These are phyloP conservation scores for Candida sonorensis DNA, from an alignment of 805 yeast genomes.

Conservation along the genomic window DNA sequence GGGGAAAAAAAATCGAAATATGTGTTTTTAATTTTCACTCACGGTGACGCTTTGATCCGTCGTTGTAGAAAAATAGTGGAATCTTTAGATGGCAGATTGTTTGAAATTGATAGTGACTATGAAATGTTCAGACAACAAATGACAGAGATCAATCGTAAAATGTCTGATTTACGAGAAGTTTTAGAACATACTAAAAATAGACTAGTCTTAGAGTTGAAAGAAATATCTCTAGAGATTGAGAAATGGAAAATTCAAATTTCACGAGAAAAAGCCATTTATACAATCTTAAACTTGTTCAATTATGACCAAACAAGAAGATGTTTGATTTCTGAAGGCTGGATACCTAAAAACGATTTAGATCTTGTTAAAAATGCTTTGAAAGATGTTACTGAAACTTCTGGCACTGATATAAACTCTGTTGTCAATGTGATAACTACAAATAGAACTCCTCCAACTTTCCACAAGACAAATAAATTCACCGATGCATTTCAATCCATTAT, in stretches of 20 bases:
- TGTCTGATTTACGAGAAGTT: slow-evolving; percentile 42
- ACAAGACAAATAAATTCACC: slow-evolving; percentile 63
- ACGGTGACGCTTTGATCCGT: slow-evolving; percentile 66
- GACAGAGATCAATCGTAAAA: slow-evolving; percentile 38
- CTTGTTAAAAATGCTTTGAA: slow-evolving; percentile 61
- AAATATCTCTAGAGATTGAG: slow-evolving; percentile 67
- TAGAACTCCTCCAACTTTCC: slow-evolving; percentile 66
- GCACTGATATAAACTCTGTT: slow-evolving; percentile 41
- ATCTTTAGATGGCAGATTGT: slow-evolving; percentile 78
- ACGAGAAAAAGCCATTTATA: slow-evolving; percentile 79
- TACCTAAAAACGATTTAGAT: slow-evolving; percentile 71
- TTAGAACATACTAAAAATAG: slow-evolving; percentile 61
- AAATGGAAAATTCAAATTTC: slow-evolving; percentile 65
- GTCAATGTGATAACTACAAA: slow-evolving; percentile 58
- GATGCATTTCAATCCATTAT: slow-evolving; percentile 61
- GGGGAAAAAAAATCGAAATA: slow-evolving; percentile 58
- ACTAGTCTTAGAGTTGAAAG: slow-evolving; percentile 67
- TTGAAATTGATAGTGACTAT: slow-evolving; percentile 43
- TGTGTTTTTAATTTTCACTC: slow-evolving; percentile 84
- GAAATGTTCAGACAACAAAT: slow-evolving; percentile 39
- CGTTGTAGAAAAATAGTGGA: slow-evolving; percentile 78
- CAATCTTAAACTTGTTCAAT: slow-evolving; percentile 71
- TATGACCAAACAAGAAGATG: slow-evolving; percentile 81
- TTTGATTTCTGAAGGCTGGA: slow-evolving; percentile 94
- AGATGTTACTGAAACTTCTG: slow-evolving; percentile 48